Percentiles rank a stretch among this genome's conserved stretches.
phyloP scores from a whole-genome alignment of 257 asterid genomes.

The Ehretia macrophylla region DNA sequence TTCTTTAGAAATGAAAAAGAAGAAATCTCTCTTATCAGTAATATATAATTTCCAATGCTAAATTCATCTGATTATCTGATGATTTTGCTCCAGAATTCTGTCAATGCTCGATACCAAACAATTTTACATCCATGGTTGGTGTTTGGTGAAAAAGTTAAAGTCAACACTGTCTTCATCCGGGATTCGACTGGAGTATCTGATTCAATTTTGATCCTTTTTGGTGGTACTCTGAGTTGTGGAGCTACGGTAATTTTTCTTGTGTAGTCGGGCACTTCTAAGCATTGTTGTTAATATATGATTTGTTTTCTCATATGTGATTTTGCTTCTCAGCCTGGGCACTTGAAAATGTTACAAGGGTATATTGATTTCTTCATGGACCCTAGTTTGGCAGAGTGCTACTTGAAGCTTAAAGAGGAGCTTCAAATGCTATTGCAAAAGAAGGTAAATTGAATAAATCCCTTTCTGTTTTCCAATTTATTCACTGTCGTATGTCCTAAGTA shows the following conservation, averaged over 20 bases:
- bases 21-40: not conserved
- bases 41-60: too few relatives aligned
- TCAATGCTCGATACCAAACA: constrained; percentile 94
- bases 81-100: constrained; percentile 70
- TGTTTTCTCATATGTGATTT: constrained; percentile 6
- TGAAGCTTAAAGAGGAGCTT: constrained; percentile 80
- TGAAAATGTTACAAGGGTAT: constrained; percentile 88
- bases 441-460: constrained; percentile 30
- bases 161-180: constrained; percentile 86
- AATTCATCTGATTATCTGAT: constrained; percentile 17
- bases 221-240: constrained; percentile 66
- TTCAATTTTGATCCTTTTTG: constrained; percentile 92
- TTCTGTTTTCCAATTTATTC: constrained; percentile 2
- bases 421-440: constrained; percentile 62
- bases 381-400: constrained; percentile 74
- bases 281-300: too few relatives aligned
- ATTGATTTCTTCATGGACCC: constrained; percentile 91
- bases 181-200: constrained; percentile 99
- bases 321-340: constrained; percentile 65
- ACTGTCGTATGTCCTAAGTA: not conserved
- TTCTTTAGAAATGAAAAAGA: too few relatives aligned
- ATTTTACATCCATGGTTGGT: constrained; percentile 97
- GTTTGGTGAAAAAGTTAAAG: constrained; percentile 95
- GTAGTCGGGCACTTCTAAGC: not conserved
- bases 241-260: constrained; percentile 50